Conservation (phyloP, 768 basidiomycete genomes). For the Naganishia antarctica region DNA sequence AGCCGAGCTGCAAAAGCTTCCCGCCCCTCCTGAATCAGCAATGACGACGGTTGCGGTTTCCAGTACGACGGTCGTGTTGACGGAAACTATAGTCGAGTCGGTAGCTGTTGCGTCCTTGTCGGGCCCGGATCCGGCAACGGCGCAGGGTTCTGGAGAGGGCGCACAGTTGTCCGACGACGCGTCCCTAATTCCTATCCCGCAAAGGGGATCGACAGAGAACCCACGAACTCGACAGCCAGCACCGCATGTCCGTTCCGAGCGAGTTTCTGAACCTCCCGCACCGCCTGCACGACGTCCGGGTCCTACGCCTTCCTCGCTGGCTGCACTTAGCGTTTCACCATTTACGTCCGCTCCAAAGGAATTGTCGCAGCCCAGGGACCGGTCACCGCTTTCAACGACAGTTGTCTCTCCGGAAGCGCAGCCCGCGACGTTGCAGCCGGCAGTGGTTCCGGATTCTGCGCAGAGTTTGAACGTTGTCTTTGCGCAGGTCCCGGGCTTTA, state of each 20-base stretch:
- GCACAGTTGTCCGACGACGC: too few species aligned
- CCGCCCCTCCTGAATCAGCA: not conserved
- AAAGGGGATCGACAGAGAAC: too few species aligned
- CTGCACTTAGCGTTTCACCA: slow-evolving; percentile 2
- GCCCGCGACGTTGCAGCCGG: not conserved
- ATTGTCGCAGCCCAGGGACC: not conserved
- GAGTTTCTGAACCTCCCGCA: too few species aligned
- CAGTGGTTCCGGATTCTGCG: not conserved
- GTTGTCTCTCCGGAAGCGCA: not conserved
- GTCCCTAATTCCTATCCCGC: too few species aligned
- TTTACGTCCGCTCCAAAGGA: not conserved
- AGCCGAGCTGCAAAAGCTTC: not conserved
- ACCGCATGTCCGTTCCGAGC: too few species aligned
- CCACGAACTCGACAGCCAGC: too few species aligned
- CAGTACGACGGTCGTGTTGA: not conserved
- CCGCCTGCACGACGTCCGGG: not conserved
- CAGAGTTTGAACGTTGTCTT: not conserved
- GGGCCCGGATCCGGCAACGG: too few species aligned
- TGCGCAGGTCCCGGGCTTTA: not conserved
- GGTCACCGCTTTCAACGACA: not conserved
- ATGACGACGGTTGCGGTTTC: not conserved
- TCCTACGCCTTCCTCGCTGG: slow-evolving; percentile 3
- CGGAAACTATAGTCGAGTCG: not conserved
- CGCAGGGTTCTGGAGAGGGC: too few species aligned
- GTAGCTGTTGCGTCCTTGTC: too few species aligned